phyloP scores from a whole-genome alignment of 768 basidiomycete species.

The Pleurotus tuoliensis region DNA sequence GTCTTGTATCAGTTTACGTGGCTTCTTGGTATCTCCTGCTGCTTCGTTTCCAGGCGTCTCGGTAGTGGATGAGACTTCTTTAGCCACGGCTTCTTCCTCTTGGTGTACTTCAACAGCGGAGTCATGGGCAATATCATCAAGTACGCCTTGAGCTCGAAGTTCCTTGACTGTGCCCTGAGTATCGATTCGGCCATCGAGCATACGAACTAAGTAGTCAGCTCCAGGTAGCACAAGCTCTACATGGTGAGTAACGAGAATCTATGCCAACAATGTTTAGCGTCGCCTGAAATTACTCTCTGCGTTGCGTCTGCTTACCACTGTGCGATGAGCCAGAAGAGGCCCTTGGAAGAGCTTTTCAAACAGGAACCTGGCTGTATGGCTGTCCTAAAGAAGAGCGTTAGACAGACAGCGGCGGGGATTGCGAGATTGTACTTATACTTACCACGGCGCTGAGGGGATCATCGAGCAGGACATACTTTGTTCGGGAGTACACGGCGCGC shows the following conservation, averaged over 20 bases:
- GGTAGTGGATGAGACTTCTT: conserved; percentile 22
- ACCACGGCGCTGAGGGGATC: conserved; percentile 83
- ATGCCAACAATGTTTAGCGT: neutral
- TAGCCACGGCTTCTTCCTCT: conserved; percentile 36
- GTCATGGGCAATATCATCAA: conserved; percentile 55
- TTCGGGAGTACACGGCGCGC: conserved; percentile 73
- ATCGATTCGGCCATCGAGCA: conserved; percentile 81
- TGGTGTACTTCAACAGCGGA: conserved; percentile 45
- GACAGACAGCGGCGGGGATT: neutral
- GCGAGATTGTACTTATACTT: conserved; percentile 21
- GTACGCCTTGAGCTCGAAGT: conserved; percentile 53
- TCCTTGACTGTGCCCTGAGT: conserved; percentile 67
- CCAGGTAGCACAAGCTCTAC: conserved; percentile 78
- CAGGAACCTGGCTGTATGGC: conserved; percentile 60
- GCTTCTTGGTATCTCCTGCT: conserved; percentile 45
- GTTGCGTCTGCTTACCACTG: conserved; percentile 40
- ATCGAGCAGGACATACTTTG: conserved; percentile 70
- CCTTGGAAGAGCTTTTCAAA: conserved; percentile 66
- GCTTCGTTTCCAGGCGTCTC: conserved; percentile 20
- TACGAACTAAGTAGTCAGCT: conserved; percentile 67
- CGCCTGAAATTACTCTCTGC: neutral
- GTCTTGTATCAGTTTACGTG: conserved; percentile 73
- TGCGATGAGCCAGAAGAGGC: conserved; percentile 60
- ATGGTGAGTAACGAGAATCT: conserved; percentile 80
- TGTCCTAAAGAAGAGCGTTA: conserved; percentile 41